Evolutionary conservation across 129 eudicot species (phyloP), one percentile per base, ranked within the genome.

Genomic region (Chrysanthemum lavandulifolium): DNA sequence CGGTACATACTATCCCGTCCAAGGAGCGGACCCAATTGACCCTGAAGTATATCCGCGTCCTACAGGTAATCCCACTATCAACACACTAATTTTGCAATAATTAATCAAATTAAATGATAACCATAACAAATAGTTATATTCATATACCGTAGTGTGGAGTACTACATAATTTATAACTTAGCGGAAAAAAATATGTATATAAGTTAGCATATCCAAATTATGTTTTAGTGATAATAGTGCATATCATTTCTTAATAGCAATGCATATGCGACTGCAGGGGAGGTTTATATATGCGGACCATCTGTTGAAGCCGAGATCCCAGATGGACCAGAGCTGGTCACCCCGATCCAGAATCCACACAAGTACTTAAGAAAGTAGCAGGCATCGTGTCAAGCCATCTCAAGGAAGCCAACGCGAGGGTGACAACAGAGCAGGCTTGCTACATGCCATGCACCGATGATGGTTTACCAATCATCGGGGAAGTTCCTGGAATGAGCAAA

Each of bases 1-100:
- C 69, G 52, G 85, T 55, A 87, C 84, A 76, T 92, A 81, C 53
- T 77, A 82, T 78, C 64, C 83, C 33, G 79, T 83, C 49, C 80
- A 43, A 15, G 85, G 84, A 40, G 81, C 84, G 56, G 83, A 66
- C 63, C 89, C 91, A 55, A 59, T 89, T 85, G 96, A 92, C 61
- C 90, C 91, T 0, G 96, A 92, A 60, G 82, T 92, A 4, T 92
- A 86, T 74, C 96, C 98, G 16, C 96, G 96, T 23, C 98, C 98
- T 14, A 86, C 89, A 61, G 86, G 73, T 65, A 65, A 65, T 13
- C 6, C 15, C 15, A 65, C 53, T 40, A 43, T 40, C 43, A 36
- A 40, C 9, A 40, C 9, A 40, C 45, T 0, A 6, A 40, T 5
- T 40, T 40, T 40, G 45, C 45, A 40, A 40, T 40, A 1, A 40